These are phyloP conservation scores for Asterella californica DNA, from an alignment of 225 moss, liverwort and hornwort genomes.

Conservation along the genomic window DNA sequence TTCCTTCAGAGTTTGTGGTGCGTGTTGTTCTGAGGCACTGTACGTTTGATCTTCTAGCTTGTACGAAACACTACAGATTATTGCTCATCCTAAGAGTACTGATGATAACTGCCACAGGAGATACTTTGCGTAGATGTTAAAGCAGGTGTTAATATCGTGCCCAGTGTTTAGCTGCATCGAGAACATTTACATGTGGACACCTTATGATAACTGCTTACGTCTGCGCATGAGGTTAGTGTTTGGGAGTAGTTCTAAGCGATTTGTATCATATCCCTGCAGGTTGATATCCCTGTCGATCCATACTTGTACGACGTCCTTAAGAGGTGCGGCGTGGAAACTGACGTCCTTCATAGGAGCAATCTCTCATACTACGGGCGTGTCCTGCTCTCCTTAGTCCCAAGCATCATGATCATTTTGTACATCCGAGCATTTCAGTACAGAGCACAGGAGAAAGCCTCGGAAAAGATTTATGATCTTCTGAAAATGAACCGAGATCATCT, in stretches of 20 bases:
- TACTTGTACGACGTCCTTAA: constrained; percentile 61
- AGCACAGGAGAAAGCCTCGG: constrained; percentile 61
- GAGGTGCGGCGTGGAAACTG: constrained; percentile 69
- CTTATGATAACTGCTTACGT: not conserved
- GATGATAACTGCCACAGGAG: not conserved
- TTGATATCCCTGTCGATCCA: constrained; percentile 94
- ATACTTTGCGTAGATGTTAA: not conserved
- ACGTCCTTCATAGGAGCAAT: constrained; percentile 59
- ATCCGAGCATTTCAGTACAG: constrained; percentile 72
- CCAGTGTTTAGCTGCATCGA: not conserved
- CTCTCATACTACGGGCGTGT: constrained; percentile 71
- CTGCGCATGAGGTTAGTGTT: not conserved
- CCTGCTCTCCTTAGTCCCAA: constrained; percentile 64
- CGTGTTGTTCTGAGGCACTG: constrained; percentile 14
- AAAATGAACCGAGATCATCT: constrained; percentile 86
- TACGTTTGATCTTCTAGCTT: not conserved
- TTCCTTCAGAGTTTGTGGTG: constrained; percentile 92
- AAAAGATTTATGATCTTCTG: constrained; percentile 85
- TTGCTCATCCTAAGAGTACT: not conserved
- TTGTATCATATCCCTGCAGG: constrained; percentile 40
- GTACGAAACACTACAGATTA: not conserved
- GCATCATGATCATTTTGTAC: constrained; percentile 64
- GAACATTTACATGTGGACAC: not conserved
- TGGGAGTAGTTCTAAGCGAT: not conserved
- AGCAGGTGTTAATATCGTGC: not conserved